Percentiles rank a stretch among this genome's conserved stretches.
phyloP scores from a whole-genome alignment of 1,139 yeast genomes.

The Debaryomyces fabryi region DNA sequence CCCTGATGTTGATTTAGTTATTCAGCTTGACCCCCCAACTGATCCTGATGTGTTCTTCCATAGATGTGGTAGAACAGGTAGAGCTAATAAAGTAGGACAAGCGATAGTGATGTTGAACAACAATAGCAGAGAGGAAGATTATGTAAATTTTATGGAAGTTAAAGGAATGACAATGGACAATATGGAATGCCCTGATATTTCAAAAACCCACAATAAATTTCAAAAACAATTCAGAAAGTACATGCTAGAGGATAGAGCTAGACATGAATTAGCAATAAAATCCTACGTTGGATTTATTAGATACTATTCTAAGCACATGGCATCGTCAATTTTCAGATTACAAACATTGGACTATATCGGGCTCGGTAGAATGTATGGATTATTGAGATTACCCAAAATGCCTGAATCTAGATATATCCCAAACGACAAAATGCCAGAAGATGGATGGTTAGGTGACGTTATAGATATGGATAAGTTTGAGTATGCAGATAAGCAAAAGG shows the following conservation, averaged over 20 bases:
- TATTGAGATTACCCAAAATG: constrained; percentile 88
- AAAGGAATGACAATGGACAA: constrained; percentile 60
- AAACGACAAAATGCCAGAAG: constrained; percentile 51
- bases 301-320: constrained; percentile 88
- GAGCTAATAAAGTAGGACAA: constrained; percentile 82
- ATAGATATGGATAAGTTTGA: constrained; percentile 67
- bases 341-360: constrained; percentile 71
- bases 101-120: constrained; percentile 73
- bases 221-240: constrained; percentile 50
- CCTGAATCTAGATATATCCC: constrained; percentile 74
- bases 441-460: constrained; percentile 71
- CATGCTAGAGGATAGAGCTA: constrained; percentile 70
- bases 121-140: constrained; percentile 76
- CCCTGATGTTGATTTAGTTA: constrained; percentile 86
- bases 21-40: constrained; percentile 89
- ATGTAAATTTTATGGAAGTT: constrained; percentile 76
- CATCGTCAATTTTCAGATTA: constrained; percentile 83
- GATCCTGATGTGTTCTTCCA: constrained; percentile 87
- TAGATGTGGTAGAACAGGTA: constrained; percentile 90
- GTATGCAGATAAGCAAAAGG: constrained; percentile 68
- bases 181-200: constrained; percentile 30
- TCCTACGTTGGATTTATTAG: constrained; percentile 84
- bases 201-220: constrained; percentile 23
- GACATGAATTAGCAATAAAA: constrained; percentile 78
- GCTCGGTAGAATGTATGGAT: constrained; percentile 75